phyloP scores from a whole-genome alignment of 2,329 filamentous ascomycete genomes.

The Juglanconis sp. region DNA sequence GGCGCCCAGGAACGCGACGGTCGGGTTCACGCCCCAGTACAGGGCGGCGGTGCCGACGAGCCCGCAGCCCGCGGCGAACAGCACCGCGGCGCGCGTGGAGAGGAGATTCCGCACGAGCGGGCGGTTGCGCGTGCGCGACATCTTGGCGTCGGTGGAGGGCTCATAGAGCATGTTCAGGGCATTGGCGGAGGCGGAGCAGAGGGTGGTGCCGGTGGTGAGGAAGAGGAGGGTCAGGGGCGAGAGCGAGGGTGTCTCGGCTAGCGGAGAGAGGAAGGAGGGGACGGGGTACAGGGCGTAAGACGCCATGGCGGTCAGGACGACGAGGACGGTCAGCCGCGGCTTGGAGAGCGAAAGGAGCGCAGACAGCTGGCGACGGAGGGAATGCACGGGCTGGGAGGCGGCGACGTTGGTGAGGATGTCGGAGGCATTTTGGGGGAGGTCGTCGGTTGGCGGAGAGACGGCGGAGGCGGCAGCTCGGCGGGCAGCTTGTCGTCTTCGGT shows the following conservation, averaged over 20 bases:
- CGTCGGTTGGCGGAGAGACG: constrained; percentile 13
- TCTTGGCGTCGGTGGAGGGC: constrained; percentile 81
- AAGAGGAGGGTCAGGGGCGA: constrained; percentile 90
- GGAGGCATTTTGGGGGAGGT: constrained; percentile 39
- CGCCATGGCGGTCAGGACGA: constrained; percentile 86
- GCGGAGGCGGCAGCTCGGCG: constrained; percentile 15
- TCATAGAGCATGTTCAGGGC: constrained; percentile 98
- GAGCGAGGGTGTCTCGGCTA: constrained; percentile 69
- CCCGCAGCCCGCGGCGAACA: constrained; percentile 77
- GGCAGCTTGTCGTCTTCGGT: constrained; percentile 28
- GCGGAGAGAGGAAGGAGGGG: constrained; percentile 73
- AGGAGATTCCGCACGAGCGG: constrained; percentile 83
- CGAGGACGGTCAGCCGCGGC: constrained; percentile 84
- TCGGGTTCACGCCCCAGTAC: constrained; percentile 90
- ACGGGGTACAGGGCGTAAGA: constrained; percentile 93
- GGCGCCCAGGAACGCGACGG: constrained; percentile 79
- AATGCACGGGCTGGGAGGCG: constrained; percentile 46
- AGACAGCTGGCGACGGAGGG: constrained; percentile 65
- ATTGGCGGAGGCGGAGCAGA: constrained; percentile 89
- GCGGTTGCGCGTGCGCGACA: constrained; percentile 88
- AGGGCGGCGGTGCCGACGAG: constrained; percentile 67
- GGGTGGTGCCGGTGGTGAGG: constrained; percentile 81
- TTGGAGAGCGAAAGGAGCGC: constrained; percentile 92
- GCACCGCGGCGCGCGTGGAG: constrained; percentile 63
- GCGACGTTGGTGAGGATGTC: constrained; percentile 52